Evolutionary conservation across 2,329 filamentous ascomycete genomes (phyloP).

Genomic region (Dothideomycetes sp.): DNA sequence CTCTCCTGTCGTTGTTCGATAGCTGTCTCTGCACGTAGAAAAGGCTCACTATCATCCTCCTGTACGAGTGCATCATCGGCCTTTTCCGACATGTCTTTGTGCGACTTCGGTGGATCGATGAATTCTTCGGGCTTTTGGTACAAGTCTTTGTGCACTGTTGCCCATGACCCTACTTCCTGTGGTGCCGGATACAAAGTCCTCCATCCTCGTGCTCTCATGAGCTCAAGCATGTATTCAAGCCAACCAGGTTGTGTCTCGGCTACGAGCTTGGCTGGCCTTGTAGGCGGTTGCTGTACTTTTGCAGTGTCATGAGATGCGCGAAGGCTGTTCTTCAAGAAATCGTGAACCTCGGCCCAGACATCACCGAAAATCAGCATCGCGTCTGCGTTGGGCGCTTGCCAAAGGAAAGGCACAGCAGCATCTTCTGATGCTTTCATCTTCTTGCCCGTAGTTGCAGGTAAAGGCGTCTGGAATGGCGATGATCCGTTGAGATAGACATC

Average conservation of each 20-base stretch:
- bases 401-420: slow-evolving; percentile 57
- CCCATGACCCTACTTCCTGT: slow-evolving; percentile 51
- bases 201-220: slow-evolving; percentile 70
- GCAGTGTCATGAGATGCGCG: slow-evolving; percentile 22
- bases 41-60: slow-evolving; percentile 24
- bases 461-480: slow-evolving; percentile 44
- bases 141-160: slow-evolving; percentile 70
- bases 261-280: slow-evolving; percentile 44
- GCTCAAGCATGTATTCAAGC: slow-evolving; percentile 67
- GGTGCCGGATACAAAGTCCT: slow-evolving; percentile 66
- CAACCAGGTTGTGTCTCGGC: slow-evolving; percentile 63
- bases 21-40: slow-evolving; percentile 25
- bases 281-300: slow-evolving; percentile 18
- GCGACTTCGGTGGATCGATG: slow-evolving; percentile 9
- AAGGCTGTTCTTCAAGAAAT: slow-evolving; percentile 61
- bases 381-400: slow-evolving; percentile 76
- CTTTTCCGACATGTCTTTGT: slow-evolving; percentile 2
- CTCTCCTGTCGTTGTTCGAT: slow-evolving; percentile 26
- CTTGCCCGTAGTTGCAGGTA: slow-evolving; percentile 20
- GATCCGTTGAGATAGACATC: slow-evolving; percentile 53
- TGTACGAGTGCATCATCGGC: too few species aligned
- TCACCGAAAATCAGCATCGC: slow-evolving; percentile 75
- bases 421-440: slow-evolving; percentile 19
- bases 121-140: slow-evolving; percentile 63
- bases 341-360: slow-evolving; percentile 79